phyloP scores from a whole-genome alignment of 2,329 filamentous ascomycete genomes.

The Cordyceps militaris region DNA sequence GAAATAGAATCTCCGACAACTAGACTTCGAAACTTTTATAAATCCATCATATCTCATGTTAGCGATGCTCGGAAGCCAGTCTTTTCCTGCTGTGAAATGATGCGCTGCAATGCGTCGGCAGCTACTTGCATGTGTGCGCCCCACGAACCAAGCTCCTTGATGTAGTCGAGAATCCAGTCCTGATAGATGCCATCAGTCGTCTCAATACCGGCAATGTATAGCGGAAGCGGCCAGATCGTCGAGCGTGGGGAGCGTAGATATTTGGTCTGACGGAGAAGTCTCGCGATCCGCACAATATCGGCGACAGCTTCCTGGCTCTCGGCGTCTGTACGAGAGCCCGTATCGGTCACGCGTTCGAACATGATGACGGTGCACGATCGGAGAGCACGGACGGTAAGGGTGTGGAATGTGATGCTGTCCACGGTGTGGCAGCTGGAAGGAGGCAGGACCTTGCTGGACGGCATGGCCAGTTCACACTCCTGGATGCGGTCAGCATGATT shows the following conservation, averaged over 20 bases:
- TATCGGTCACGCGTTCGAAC: not conserved
- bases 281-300: not conserved
- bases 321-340: not conserved
- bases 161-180: not conserved
- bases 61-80: not conserved
- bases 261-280: not conserved
- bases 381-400: not conserved
- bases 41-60: not conserved
- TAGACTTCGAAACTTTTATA: not conserved
- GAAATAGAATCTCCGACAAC: not conserved
- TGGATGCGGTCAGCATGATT: not conserved
- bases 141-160: not conserved
- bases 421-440: not conserved
- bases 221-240: not conserved
- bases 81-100: not conserved
- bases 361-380: not conserved
- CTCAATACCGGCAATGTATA: not conserved
- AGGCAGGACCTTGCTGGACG: not conserved
- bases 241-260: not conserved
- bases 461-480: not conserved
- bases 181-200: not conserved
- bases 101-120: not conserved
- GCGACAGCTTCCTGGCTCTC: not conserved
- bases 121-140: not conserved
- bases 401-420: not conserved